Conservation (phyloP, 768 basidiomycete genomes). For the Suillus variegatus region DNA sequence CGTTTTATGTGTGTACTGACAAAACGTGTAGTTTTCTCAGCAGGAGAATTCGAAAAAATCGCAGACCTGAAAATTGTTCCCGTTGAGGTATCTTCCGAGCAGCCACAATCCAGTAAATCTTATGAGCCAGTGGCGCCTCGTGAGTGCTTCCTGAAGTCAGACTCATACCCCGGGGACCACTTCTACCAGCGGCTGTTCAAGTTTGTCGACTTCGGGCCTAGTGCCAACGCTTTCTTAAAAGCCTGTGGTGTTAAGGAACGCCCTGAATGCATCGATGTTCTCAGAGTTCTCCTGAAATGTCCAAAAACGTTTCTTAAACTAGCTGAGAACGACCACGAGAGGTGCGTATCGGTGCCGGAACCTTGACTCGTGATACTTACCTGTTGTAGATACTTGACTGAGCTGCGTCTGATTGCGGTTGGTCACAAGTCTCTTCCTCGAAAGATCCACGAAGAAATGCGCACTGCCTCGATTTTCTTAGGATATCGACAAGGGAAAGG, state of each 20-base stretch:
- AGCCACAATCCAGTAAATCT: neutral
- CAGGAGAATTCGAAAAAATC: slow-evolving; percentile 51
- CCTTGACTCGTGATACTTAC: slow-evolving; percentile 5
- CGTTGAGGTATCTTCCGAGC: slow-evolving; percentile 17
- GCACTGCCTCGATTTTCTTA: slow-evolving; percentile 63
- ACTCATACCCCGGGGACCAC: slow-evolving; percentile 23
- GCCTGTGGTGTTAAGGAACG: slow-evolving; percentile 84
- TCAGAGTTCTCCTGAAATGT: slow-evolving; percentile 60
- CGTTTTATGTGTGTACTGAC: slow-evolving; percentile 3
- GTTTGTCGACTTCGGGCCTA: slow-evolving; percentile 79
- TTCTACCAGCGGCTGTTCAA: slow-evolving; percentile 72
- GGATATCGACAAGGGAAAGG: slow-evolving; percentile 50
- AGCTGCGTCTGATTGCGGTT: slow-evolving; percentile 79
- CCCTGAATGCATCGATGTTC: slow-evolving; percentile 79
- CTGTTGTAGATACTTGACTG: slow-evolving; percentile 64
- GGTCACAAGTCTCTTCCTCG: slow-evolving; percentile 53
- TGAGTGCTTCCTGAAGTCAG: slow-evolving; percentile 62
- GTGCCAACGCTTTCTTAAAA: slow-evolving; percentile 77
- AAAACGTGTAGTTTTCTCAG: slow-evolving; percentile 49
- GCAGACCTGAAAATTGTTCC: slow-evolving; percentile 67
- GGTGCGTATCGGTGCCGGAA: slow-evolving; percentile 41
- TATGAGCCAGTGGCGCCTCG: slow-evolving; percentile 42
- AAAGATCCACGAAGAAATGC: slow-evolving; percentile 53
- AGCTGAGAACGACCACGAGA: slow-evolving; percentile 54
- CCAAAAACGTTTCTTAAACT: slow-evolving; percentile 66